phyloP scores from a whole-genome alignment of 1,139 yeast genomes.

The Maudiozyma humilis region DNA sequence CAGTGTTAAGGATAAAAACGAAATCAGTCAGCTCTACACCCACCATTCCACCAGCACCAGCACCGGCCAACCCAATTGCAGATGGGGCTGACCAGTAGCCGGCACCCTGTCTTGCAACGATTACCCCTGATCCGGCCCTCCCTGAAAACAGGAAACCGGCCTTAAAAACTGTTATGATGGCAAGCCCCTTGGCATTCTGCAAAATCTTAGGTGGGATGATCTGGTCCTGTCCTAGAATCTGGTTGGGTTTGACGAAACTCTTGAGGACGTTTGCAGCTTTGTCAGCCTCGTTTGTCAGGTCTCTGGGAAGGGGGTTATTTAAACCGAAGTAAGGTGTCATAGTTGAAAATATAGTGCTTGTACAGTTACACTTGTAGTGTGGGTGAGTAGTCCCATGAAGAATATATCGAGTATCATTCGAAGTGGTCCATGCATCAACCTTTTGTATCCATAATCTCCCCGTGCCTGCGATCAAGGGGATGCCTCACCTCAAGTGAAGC shows the following conservation, averaged over 20 bases:
- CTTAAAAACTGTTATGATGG: slow-evolving; percentile 81
- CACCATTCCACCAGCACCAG: slow-evolving; percentile 96
- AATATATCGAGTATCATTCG: no score
- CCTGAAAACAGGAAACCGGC: slow-evolving; percentile 96
- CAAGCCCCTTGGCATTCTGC: slow-evolving; percentile 86
- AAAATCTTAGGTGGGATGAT: slow-evolving; percentile 87
- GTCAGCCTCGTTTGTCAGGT: slow-evolving; percentile 73
- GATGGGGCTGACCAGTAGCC: slow-evolving; percentile 98
- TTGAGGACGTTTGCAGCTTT: slow-evolving; percentile 90
- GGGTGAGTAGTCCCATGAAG: no score
- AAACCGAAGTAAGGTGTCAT: slow-evolving; percentile 39
- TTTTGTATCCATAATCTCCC: no score
- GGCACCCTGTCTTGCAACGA: slow-evolving; percentile 86
- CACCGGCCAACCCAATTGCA: slow-evolving; percentile 92
- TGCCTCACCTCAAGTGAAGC: no score
- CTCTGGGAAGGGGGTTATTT: slow-evolving; percentile 91
- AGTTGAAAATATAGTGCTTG: no score
- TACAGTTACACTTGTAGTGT: no score
- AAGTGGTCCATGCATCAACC: no score
- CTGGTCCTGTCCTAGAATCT: slow-evolving; percentile 75
- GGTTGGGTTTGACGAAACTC: slow-evolving; percentile 88
- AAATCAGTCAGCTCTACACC: slow-evolving; percentile 96
- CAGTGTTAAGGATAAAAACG: slow-evolving; percentile 80
- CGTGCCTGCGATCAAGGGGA: no score
- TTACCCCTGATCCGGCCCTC: slow-evolving; percentile 94